These are phyloP conservation scores for Backusella sp. DNA, from an alignment of 192 early-diverging fungal genomes.

Conservation along the genomic window DNA sequence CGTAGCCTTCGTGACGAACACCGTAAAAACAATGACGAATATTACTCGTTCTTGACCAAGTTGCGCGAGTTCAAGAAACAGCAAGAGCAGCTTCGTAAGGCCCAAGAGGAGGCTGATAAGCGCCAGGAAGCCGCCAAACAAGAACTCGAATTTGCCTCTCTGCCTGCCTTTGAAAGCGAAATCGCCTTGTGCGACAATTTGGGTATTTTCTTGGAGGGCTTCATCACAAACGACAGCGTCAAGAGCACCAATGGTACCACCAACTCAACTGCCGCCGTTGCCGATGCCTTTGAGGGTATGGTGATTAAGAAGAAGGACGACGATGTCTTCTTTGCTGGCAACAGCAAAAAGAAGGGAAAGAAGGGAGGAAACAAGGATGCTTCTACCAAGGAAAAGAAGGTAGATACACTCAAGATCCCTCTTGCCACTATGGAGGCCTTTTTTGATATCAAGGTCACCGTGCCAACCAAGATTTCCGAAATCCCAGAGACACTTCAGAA, in stretches of 20 bases:
- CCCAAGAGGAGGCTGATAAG: slow-evolving; percentile 65
- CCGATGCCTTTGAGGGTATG: slow-evolving; percentile 73
- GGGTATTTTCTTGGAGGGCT: slow-evolving; percentile 67
- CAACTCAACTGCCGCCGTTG: slow-evolving; percentile 35
- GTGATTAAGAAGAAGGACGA: slow-evolving; percentile 74
- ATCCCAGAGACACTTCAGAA: slow-evolving; percentile 69
- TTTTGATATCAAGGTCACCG: slow-evolving; percentile 72
- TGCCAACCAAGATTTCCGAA: slow-evolving; percentile 71
- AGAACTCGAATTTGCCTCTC: slow-evolving; percentile 83
- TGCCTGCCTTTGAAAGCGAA: slow-evolving; percentile 85
- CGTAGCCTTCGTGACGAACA: slow-evolving; percentile 67
- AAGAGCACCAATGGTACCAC: slow-evolving; percentile 20
- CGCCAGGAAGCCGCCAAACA: slow-evolving; percentile 67
- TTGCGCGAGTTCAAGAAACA: slow-evolving; percentile 64
- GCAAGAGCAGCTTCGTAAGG: slow-evolving; percentile 65
- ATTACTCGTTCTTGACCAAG: slow-evolving; percentile 66
- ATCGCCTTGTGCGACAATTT: slow-evolving; percentile 82
- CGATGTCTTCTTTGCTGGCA: slow-evolving; percentile 79
- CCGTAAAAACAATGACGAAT: slow-evolving; percentile 74
- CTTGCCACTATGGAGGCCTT: slow-evolving; percentile 80
- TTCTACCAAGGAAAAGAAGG: slow-evolving; percentile 49
- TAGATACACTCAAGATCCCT: slow-evolving; percentile 60
- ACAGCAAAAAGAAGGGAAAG: slow-evolving; percentile 32
- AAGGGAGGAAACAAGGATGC: slow-evolving; percentile 63
- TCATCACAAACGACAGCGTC: slow-evolving; percentile 7